A percentile compares a stretch with the other conserved stretches of the same genome.
Evolutionary conservation across 495 filamentous ascomycete species (phyloP).

Genomic region (Penicillium herquei): DNA sequence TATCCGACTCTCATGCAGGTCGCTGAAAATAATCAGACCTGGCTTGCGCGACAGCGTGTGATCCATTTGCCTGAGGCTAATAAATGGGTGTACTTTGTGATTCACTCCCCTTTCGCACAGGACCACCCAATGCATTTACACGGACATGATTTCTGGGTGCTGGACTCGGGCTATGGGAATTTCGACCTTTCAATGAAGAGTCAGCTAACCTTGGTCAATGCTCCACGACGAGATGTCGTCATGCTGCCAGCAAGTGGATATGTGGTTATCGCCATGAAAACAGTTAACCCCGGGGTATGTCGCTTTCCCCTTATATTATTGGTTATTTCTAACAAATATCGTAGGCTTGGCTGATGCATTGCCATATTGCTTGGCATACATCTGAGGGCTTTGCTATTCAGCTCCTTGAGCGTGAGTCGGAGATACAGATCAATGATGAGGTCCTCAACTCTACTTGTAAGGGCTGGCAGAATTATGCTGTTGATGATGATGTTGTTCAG

Average conservation of each 20-base stretch:
- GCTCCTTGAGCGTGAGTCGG: conserved; percentile 43
- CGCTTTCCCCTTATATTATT: neutral
- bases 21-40: conserved; percentile 7
- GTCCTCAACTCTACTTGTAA: neutral
- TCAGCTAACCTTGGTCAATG: neutral
- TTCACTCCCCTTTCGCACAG: conserved; percentile 19
- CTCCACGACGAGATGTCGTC: neutral
- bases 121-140: conserved; percentile 27
- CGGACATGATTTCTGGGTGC: conserved; percentile 27
- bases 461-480: neutral
- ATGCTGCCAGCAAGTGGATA: neutral
- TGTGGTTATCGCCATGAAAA: conserved; percentile 3
- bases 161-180: conserved; percentile 1
- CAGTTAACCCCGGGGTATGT: conserved; percentile 56
- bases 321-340: conserved; percentile 27
- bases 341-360: conserved; percentile 54
- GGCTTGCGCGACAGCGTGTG: conserved; percentile 6
- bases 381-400: conserved; percentile 39
- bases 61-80: conserved; percentile 56
- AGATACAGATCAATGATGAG: neutral
- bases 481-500: neutral
- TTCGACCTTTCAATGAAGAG: neutral
- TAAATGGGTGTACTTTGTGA: conserved; percentile 54
- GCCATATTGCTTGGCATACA: conserved; percentile 69
- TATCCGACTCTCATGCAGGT: conserved; percentile 19